Conservation (phyloP, 2,329 filamentous ascomycete genomes). For the Talaromyces sp. region DNA sequence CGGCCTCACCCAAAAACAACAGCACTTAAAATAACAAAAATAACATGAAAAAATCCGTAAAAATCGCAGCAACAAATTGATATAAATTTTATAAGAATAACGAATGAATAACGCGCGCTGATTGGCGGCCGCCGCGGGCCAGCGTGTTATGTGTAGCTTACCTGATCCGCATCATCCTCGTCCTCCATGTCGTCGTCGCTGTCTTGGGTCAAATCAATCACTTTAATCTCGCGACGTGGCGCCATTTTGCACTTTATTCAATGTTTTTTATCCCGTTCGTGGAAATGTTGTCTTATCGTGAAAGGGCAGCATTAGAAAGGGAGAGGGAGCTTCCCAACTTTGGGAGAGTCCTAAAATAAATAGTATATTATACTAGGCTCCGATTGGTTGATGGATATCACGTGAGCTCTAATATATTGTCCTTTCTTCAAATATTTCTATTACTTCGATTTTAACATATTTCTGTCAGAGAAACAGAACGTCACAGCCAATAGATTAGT, state of each 20-base stretch:
- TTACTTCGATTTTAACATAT: background rate
- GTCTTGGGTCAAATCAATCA: constrained; percentile 4
- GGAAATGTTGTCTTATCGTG: background rate
- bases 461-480: too few species aligned
- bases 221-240: background rate
- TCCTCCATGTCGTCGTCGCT: background rate
- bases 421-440: background rate
- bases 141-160: constrained; percentile 1
- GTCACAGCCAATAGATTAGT: too few species aligned
- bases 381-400: background rate
- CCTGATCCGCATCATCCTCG: constrained; percentile 1
- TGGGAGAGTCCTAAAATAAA: background rate
- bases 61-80: background rate
- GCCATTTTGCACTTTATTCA: background rate
- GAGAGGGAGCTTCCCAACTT: background rate
- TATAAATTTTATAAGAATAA: background rate
- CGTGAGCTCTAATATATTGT: constrained; percentile 2
- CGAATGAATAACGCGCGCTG: background rate
- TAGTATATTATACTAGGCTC: background rate
- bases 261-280: background rate
- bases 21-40: constrained; percentile 16
- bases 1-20: background rate
- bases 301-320: background rate
- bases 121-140: background rate
- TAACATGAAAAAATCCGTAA: constrained; percentile 8